phyloP scores from a whole-genome alignment of 495 filamentous ascomycete genomes.

The Xeromyces bisporus region DNA sequence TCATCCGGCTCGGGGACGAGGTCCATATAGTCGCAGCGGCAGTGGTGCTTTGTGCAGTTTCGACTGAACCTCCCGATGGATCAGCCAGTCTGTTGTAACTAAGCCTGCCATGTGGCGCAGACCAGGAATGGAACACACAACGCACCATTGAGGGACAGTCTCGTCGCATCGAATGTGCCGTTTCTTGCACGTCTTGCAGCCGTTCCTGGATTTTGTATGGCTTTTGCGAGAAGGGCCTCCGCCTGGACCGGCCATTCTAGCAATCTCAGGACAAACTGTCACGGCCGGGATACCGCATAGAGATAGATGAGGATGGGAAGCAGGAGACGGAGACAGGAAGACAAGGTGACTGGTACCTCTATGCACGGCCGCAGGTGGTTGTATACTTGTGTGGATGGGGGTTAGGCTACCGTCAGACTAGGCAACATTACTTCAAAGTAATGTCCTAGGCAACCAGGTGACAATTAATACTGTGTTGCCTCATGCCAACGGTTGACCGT shows the following conservation, averaged over 20 bases:
- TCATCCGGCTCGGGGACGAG: constrained; percentile 45
- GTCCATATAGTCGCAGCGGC: constrained; percentile 94
- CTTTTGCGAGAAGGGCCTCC: constrained; percentile 45
- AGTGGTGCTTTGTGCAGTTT: constrained; percentile 97
- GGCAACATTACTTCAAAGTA: too few species aligned
- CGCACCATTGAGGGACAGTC: constrained; percentile 92
- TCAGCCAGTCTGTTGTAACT: constrained; percentile 17
- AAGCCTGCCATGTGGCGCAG: too few species aligned
- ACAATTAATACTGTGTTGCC: too few species aligned
- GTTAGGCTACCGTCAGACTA: too few species aligned
- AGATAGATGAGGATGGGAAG: neutral
- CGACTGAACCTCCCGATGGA: constrained; percentile 44
- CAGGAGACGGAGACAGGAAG: too few species aligned
- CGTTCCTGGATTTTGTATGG: constrained; percentile 96
- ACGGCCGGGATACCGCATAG: neutral
- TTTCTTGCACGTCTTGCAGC: constrained; percentile 93
- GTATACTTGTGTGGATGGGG: too few species aligned
- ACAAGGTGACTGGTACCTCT: too few species aligned
- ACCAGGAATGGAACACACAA: neutral
- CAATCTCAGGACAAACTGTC: neutral
- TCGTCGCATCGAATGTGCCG: constrained; percentile 97
- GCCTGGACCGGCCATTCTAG: constrained; percentile 30
- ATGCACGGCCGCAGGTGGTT: too few species aligned
- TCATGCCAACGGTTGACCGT: too few species aligned
- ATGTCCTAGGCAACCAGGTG: too few species aligned